Base-by-base conservation (phyloP, 345 rosid genomes). In the Cochlearia excelsa region DNA sequence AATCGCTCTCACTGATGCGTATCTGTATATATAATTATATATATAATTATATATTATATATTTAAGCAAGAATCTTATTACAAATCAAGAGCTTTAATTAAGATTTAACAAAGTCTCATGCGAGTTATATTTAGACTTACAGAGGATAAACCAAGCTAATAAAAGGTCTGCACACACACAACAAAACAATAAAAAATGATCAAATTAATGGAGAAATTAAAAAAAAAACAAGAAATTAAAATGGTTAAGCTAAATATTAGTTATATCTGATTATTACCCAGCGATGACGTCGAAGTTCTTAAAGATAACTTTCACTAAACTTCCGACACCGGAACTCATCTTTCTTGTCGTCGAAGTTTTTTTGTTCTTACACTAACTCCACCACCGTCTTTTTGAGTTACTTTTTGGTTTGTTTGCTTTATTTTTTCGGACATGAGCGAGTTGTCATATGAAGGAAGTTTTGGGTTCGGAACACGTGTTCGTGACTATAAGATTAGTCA, bases 271-370 rank as follows among this genome's bases (percentile, higher is more conserved):
- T 39, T 6, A 42, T 9, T 75, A 84, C 96, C 87, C 79, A 70
- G 90, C 86, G 67, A 85, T 81, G 66, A 88, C 86, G 63, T 88
- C 96, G 59, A 85, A 78, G 80, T 84, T 85, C 74, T 79, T 85
- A 5, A 77, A 81, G 56, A 88, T 59, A 50, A 83, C 80, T 61
- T 75, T 86, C 44, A 85, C 73, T 66, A 85, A 82, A 74, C 83
- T 75, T 59, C 75, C 77, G 65, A 82, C 77, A 72, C 78, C 81
- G 28, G 57, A 57, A 53, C 44, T 65, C 75, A 71, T 71, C 23
- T 34, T 58, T 39, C n/a, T 40, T 57, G 30, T 53, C 59, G 54
- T 50, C 35, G 49, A 63, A 6, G 10, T 1, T 38, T n/a, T 46
- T 7, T 7, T 1, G 28, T 11, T 2, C 27, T 44, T 35, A 16